Conservation (phyloP, 129 eudicot genomes). For the Lactuca sativa region DNA sequence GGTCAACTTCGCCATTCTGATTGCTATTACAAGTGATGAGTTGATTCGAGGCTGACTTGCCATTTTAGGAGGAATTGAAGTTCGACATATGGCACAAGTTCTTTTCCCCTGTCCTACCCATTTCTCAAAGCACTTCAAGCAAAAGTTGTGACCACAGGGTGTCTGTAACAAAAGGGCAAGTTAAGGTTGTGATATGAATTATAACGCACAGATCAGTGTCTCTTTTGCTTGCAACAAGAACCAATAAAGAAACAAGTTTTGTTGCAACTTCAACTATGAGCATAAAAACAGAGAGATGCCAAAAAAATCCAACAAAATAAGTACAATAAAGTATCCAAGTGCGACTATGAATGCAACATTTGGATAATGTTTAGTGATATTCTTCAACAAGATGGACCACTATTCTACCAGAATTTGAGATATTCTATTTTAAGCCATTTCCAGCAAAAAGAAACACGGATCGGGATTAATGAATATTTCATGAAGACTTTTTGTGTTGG, state of each 20-base stretch:
- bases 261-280: slow-evolving; percentile 10
- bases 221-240: slow-evolving; percentile 3
- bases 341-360: slow-evolving; percentile 8
- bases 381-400: slow-evolving; percentile 23
- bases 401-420: slow-evolving; percentile 15
- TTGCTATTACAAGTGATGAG: slow-evolving; percentile 61
- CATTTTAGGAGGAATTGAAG: slow-evolving; percentile 60
- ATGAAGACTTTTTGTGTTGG: slow-evolving; percentile 12
- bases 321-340: slow-evolving; percentile 24
- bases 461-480: not conserved
- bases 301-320: slow-evolving; percentile 22
- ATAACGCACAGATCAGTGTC: slow-evolving; percentile 11
- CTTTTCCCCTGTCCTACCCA: slow-evolving; percentile 79
- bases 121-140: slow-evolving; percentile 84
- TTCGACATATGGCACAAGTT: slow-evolving; percentile 73
- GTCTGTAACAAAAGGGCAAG: slow-evolving; percentile 50
- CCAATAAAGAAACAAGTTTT: slow-evolving; percentile 13
- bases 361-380: not conserved
- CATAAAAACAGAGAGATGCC: slow-evolving; percentile 9
- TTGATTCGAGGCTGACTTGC: slow-evolving; percentile 75
- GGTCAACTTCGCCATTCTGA: slow-evolving; percentile 69
- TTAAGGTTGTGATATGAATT: slow-evolving; percentile 3
- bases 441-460: slow-evolving; percentile 15
- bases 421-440: slow-evolving; percentile 23
- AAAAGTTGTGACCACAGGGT: slow-evolving; percentile 90